Percentiles rank a stretch among this genome's conserved stretches.
These are phyloP conservation scores for Colletotrichum spinosum DNA, from an alignment of 2,329 filamentous ascomycete genomes.

Conservation along the genomic window DNA sequence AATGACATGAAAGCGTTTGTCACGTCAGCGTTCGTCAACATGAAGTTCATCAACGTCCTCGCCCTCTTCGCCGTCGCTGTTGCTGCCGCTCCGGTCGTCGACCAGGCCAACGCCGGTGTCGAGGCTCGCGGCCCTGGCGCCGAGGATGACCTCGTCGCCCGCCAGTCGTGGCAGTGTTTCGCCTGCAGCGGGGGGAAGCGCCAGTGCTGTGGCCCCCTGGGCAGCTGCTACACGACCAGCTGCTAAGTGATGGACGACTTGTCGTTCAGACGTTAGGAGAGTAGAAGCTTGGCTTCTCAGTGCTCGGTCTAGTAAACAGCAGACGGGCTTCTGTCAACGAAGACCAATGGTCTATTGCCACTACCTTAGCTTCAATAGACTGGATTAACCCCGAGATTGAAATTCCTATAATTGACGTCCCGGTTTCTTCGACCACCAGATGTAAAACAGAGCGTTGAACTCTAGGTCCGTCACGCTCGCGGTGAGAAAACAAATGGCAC, in stretches of 20 bases:
- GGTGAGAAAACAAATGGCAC: too few species aligned
- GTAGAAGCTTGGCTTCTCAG: too few species aligned
- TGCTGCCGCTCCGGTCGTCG: background rate
- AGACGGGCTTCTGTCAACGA: too few species aligned
- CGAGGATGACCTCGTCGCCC: background rate
- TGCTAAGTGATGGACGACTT: background rate
- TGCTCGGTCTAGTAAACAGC: background rate
- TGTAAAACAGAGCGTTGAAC: too few species aligned
- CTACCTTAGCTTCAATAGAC: too few species aligned
- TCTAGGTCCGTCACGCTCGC: too few species aligned
- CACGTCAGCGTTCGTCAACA: background rate
- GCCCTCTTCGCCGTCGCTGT: background rate
- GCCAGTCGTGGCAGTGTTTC: constrained; percentile 3
- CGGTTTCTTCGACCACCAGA: too few species aligned
- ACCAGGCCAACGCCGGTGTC: background rate
- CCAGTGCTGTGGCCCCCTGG: background rate
- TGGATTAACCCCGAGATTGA: too few species aligned
- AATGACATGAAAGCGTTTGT: background rate
- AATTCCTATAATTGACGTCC: accelerated
- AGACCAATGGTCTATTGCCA: too few species aligned
- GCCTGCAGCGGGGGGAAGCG: background rate
- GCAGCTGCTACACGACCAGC: background rate
- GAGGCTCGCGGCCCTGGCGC: background rate
- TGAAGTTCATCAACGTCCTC: background rate
- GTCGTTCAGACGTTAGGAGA: background rate